Conservation (phyloP, 768 basidiomycete species). For the Hericium erinaceus region DNA sequence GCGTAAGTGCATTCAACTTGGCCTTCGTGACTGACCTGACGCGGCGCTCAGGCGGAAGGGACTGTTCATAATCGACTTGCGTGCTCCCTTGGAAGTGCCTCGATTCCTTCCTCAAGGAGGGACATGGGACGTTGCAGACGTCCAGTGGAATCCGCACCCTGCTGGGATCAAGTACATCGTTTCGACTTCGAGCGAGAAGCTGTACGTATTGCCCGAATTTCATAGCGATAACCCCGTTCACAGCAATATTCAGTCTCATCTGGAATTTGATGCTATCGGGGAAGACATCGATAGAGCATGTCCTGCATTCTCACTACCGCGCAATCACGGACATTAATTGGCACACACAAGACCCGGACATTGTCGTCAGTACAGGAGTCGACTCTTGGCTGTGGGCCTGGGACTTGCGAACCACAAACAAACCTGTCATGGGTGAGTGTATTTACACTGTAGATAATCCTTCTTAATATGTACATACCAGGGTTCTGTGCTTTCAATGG, state of each 20-base stretch:
- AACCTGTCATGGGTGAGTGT: constrained; percentile 56
- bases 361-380: constrained; percentile 83
- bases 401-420: constrained; percentile 57
- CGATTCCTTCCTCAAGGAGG: constrained; percentile 94
- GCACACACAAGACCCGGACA: constrained; percentile 79
- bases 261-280: constrained; percentile 82
- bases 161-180: constrained; percentile 72
- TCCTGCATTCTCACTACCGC: constrained; percentile 83
- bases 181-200: constrained; percentile 82
- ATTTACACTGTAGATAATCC: neutral
- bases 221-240: neutral
- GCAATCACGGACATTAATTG: constrained; percentile 99
- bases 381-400: constrained; percentile 94
- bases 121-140: constrained; percentile 91
- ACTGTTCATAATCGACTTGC: constrained; percentile 90
- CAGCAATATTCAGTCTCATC: constrained; percentile 48
- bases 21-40: neutral
- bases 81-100: constrained; percentile 78
- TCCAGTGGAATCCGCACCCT: constrained; percentile 87
- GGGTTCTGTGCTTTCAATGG: constrained; percentile 54
- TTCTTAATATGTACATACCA: constrained; percentile 8
- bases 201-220: constrained; percentile 35
- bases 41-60: constrained; percentile 57
- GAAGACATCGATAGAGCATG: constrained; percentile 75
- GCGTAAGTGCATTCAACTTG: constrained; percentile 41